phyloP scores from a whole-genome alignment of 2,329 filamentous ascomycete genomes.

The Leptographium lundbergii region DNA sequence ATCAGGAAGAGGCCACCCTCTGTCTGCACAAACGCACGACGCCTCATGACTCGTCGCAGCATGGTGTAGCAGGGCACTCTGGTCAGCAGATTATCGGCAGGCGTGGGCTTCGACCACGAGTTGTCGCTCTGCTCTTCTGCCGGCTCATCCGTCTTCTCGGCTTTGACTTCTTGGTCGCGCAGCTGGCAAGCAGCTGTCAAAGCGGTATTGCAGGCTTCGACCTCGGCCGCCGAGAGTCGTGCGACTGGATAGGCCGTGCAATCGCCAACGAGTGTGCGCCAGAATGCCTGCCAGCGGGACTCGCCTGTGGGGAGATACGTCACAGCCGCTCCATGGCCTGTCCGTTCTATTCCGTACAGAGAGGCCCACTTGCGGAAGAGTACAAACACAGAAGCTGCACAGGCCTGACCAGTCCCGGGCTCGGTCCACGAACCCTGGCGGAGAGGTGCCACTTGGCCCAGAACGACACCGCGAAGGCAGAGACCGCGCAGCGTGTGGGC shows the following conservation, averaged over 20 bases:
- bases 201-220: background rate
- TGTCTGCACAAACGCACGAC: slow-evolving; percentile 2
- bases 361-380: background rate
- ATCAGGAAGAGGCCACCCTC: background rate
- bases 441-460: slow-evolving; percentile 1
- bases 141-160: background rate
- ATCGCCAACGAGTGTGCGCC: slow-evolving; percentile 7
- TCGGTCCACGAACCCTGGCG: slow-evolving; percentile 2
- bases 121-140: background rate
- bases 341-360: background rate
- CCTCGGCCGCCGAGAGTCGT: background rate
- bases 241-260: slow-evolving; percentile 5
- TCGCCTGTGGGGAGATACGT: slow-evolving; percentile 2
- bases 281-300: slow-evolving; percentile 2
- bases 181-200: background rate
- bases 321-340: background rate
- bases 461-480: background rate
- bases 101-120: background rate
- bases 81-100: background rate
- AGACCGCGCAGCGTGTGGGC: background rate
- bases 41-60: slow-evolving; percentile 1
- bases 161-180: background rate
- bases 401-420: background rate
- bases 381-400: background rate
- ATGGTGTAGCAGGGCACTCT: background rate